Evolutionary conservation across 257 asterid genomes (phyloP).

Genomic region (Solanum chmielewskii): DNA sequence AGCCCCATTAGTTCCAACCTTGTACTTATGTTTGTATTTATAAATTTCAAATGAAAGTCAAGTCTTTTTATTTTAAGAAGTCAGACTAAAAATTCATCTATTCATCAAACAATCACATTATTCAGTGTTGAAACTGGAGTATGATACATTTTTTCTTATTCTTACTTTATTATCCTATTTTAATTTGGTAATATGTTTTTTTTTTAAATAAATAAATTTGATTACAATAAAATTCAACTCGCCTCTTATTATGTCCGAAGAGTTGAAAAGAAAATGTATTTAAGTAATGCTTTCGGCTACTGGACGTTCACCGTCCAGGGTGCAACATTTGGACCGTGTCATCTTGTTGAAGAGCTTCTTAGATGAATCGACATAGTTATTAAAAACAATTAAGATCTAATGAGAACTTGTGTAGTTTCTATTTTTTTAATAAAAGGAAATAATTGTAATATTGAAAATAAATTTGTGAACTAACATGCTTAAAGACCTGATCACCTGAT

Average conservation of each 20-base stretch:
- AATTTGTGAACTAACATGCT: not conserved
- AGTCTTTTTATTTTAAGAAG: no score
- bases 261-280: not conserved
- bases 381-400: not conserved
- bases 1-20: not conserved
- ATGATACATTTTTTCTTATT: no score
- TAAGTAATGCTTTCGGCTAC: not conserved
- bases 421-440: no score
- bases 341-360: not conserved
- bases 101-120: no score
- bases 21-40: not conserved
- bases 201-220: rapidly evolving
- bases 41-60: no score
- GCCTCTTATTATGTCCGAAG: not conserved
- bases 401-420: not conserved
- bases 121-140: not conserved
- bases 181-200: no score
- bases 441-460: no score
- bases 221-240: not conserved
- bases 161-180: no score
- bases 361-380: no score
- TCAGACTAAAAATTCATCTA: no score
- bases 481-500: no score
- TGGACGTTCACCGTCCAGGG: not conserved
- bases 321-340: not conserved